Evolutionary conservation across 257 asterid genomes (phyloP), one percentile per base, ranked within the genome.

Genomic region (Buddleja alternifolia): DNA sequence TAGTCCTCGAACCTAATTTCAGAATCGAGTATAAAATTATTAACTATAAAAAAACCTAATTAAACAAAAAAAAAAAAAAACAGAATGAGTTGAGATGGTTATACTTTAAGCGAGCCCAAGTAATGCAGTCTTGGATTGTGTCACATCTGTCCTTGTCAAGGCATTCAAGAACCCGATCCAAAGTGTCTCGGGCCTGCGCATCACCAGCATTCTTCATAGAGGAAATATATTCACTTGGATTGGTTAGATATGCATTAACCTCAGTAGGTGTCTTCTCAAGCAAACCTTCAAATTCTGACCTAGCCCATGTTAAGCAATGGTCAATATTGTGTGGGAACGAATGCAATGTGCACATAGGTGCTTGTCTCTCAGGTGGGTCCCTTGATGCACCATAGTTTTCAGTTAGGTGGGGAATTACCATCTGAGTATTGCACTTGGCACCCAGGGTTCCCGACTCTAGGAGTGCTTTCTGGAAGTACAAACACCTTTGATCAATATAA

Each of bases 361-460:
- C 85, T 58, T 81, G 85, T 56, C 71, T 81, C 34, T 81, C 85
- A 10, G 85, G 85, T 8, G 85, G 85, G 29, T 81, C 85, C 65
- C 82, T 66, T 14, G 85, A 77, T 7, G 85, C 85, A 61, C 85
- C 85, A 45, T 81, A 81, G 52, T 81, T 81, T 61, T 81, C 85
- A 5, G 85, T 81, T 25, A 81, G 63, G 66, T 81, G 85, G 24
- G 85, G 82, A 36, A 81, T 81, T 14, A 77, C 76, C 82, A 81
- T 77, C 73, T 77, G 85, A 14, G 85, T 81, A 63, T 81, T 81
- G 80, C 85, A 81, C 63, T 81, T 81, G 52, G 85, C 83, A 64
- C 83, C 85, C 60, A 81, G 52, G 41, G 85, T 81, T 17, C 85
- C 85, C 0, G 85, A 81, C 70, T 81, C 85, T 0, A 81, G 80